Evolutionary conservation across 164 flowering plant genomes (phyloP).

Genomic region (Litsea cubeba): DNA sequence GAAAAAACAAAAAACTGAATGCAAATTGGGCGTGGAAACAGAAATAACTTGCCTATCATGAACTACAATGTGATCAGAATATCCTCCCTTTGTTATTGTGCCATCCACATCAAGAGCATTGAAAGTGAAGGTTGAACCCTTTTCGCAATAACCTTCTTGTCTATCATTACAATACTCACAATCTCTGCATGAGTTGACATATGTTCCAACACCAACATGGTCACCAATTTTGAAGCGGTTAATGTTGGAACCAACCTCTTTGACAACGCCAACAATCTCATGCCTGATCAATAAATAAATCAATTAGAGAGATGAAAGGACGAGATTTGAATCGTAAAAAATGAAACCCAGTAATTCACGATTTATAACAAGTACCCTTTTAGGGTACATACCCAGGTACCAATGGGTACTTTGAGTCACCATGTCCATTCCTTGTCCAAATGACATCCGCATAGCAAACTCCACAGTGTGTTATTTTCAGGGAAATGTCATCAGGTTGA

Average conservation of each 20-base stretch:
- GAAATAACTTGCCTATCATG: constrained; percentile 49
- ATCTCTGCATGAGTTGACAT: constrained; percentile 74
- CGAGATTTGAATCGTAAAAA: not conserved
- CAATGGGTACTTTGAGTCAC: constrained; percentile 56
- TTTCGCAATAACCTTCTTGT: constrained; percentile 50
- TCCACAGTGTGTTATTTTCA: constrained; percentile 74
- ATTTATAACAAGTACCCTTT: not conserved
- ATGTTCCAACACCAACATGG: constrained; percentile 84
- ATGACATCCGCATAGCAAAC: constrained; percentile 72
- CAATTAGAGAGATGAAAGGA: not conserved
- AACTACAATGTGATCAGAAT: constrained; percentile 61
- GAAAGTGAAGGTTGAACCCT: constrained; percentile 50
- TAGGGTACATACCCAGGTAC: constrained; percentile 64
- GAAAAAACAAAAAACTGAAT: not conserved
- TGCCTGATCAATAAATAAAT: constrained; percentile 39
- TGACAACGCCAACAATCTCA: constrained; percentile 81
- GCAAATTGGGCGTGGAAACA: not conserved
- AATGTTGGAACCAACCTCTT: constrained; percentile 62
- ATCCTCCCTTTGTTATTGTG: constrained; percentile 80
- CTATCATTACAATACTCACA: constrained; percentile 65
- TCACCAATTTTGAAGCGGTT: constrained; percentile 67
- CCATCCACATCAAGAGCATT: constrained; percentile 70
- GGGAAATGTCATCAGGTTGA: constrained; percentile 51
- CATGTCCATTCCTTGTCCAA: constrained; percentile 45
- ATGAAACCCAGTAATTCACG: not conserved